Percentiles rank a stretch among this genome's conserved stretches.
phyloP scores from a whole-genome alignment of 345 rosid species.

The Capsella bursapastoris region DNA sequence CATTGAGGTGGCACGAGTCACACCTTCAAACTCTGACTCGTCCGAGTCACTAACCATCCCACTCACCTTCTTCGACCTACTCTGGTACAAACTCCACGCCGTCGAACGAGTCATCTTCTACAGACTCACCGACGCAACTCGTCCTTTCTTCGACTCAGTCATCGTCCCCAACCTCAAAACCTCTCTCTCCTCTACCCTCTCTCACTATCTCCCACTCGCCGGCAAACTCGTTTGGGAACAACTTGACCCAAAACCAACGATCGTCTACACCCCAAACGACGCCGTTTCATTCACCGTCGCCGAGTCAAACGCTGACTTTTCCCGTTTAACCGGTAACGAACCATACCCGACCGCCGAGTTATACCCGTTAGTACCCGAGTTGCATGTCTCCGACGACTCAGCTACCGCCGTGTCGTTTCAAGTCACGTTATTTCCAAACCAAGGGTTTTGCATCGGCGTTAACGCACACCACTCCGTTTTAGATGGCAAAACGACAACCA shows the following conservation, averaged over 20 bases:
- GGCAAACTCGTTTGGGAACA: constrained; percentile 46
- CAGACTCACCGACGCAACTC: constrained; percentile 36
- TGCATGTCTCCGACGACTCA: constrained; percentile 31
- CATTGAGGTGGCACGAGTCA: constrained; percentile 39
- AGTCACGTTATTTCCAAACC: constrained; percentile 47
- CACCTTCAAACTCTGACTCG: constrained; percentile 33
- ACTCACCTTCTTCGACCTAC: constrained; percentile 41
- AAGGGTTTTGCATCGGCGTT: constrained; percentile 47
- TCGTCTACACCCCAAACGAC: constrained; percentile 27
- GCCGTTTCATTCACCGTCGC: constrained; percentile 50
- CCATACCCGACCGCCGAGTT: constrained; percentile 31
- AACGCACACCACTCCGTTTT: constrained; percentile 45
- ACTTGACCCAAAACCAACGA: constrained; percentile 19
- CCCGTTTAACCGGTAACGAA: constrained; percentile 29
- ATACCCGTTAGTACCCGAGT: constrained; percentile 39
- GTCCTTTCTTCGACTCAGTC: constrained; percentile 42
- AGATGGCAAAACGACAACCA: constrained; percentile 44
- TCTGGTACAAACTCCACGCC: constrained; percentile 38
- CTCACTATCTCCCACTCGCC: constrained; percentile 50
- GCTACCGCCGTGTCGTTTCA: constrained; percentile 42
- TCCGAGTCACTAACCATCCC: constrained; percentile 41
- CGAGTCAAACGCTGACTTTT: constrained; percentile 43
- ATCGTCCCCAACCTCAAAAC: constrained; percentile 46
- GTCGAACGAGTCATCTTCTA: constrained; percentile 51
- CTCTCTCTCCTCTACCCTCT: constrained; percentile 47